Conservation (phyloP, 164 flowering plant genomes). For the Magnolia kwangsiensis region DNA sequence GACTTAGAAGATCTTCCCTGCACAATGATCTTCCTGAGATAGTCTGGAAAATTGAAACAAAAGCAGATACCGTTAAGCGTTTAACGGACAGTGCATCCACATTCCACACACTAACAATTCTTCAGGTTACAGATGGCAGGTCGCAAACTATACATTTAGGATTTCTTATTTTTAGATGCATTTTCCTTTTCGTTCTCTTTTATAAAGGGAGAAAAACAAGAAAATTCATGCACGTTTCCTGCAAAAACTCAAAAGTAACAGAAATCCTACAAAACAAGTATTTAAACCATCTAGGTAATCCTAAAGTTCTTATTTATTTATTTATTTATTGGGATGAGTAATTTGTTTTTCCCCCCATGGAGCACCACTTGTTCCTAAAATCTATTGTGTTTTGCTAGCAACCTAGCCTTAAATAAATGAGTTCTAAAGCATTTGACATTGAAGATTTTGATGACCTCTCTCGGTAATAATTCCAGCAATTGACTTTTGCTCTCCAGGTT, state of each 20-base stretch:
- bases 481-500: slow-evolving; percentile 77
- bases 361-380: background rate
- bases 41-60: slow-evolving; percentile 43
- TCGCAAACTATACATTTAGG: too few species aligned
- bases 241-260: too few species aligned
- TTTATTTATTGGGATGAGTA: too few species aligned
- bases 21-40: slow-evolving; percentile 95
- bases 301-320: too few species aligned
- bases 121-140: too few species aligned
- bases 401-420: too few species aligned
- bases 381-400: background rate
- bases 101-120: too few species aligned
- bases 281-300: background rate
- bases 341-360: background rate
- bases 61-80: background rate
- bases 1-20: slow-evolving; percentile 98
- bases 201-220: too few species aligned
- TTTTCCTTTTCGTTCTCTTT: too few species aligned
- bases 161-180: too few species aligned
- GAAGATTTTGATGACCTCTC: slow-evolving; percentile 53
- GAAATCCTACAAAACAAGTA: background rate
- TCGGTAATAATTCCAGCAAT: slow-evolving; percentile 97
- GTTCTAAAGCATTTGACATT: background rate
- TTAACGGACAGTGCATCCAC: too few species aligned
- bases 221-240: too few species aligned